phyloP scores from a whole-genome alignment of 2,329 filamentous ascomycete genomes.

The Epicoccum sorghinum region DNA sequence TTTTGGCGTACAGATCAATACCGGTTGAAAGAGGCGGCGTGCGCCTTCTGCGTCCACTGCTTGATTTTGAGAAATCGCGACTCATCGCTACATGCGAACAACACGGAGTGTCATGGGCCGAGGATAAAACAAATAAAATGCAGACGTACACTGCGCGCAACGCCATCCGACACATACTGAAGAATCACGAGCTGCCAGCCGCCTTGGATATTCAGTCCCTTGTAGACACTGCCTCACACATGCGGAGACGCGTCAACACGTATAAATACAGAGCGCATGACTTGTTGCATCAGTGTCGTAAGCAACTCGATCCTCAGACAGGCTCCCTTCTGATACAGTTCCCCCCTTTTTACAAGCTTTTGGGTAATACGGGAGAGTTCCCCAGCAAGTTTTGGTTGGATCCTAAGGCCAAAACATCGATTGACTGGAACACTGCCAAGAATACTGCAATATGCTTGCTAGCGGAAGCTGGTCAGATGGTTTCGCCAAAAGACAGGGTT shows the following conservation, averaged over 20 bases:
- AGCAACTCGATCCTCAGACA: conserved; percentile 52
- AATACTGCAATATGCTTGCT: conserved; percentile 53
- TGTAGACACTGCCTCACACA: conserved; percentile 50
- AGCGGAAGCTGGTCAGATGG: conserved; percentile 55
- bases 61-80: conserved; percentile 73
- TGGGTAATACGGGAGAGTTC: background rate
- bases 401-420: background rate
- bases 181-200: conserved; percentile 65
- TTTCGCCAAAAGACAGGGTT: conserved; percentile 56
- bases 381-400: conserved; percentile 16
- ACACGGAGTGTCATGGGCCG: conserved; percentile 75
- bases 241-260: conserved; percentile 61
- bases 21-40: conserved; percentile 69
- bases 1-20: too few relatives aligned
- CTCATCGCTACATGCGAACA: conserved; percentile 76
- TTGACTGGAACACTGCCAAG: conserved; percentile 26
- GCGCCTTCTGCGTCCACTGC: conserved; percentile 70
- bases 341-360: conserved; percentile 30
- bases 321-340: conserved; percentile 43
- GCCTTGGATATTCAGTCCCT: conserved; percentile 69
- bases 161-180: conserved; percentile 72
- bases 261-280: conserved; percentile 61
- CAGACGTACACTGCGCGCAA: conserved; percentile 80
- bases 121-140: conserved; percentile 84
- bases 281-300: conserved; percentile 57